Conservation (phyloP, 2,329 filamentous ascomycete species). For the Talaromyces pinophilus region DNA sequence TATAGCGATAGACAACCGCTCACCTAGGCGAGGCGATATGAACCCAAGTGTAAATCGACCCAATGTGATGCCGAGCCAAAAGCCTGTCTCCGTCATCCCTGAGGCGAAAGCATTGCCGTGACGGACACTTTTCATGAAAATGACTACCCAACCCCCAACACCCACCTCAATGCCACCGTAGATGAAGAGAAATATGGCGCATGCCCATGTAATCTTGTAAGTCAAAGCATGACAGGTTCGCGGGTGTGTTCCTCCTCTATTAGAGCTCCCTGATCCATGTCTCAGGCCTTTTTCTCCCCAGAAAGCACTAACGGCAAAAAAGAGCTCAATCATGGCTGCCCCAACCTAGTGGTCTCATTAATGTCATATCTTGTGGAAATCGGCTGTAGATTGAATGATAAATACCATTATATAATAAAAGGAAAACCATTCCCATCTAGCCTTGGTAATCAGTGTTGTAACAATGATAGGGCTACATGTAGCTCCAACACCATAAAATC, state of each 20-base stretch:
- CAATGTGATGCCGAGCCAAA: slow-evolving; percentile 74
- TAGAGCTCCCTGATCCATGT: slow-evolving; percentile 30
- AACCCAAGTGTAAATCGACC: slow-evolving; percentile 70
- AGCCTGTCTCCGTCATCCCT: slow-evolving; percentile 69
- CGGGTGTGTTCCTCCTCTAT: slow-evolving; percentile 17
- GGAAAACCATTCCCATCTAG: slow-evolving; percentile 63
- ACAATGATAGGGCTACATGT: slow-evolving; percentile 70
- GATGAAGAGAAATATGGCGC: slow-evolving; percentile 67
- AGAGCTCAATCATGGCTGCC: slow-evolving; percentile 24
- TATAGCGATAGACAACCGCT: slow-evolving; percentile 48
- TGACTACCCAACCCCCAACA: slow-evolving; percentile 69
- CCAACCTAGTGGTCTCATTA: slow-evolving; percentile 23
- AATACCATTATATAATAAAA: slow-evolving; percentile 74
- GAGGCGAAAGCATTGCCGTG: slow-evolving; percentile 64
- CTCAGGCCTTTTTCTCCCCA: slow-evolving; percentile 26
- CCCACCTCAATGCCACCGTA: slow-evolving; percentile 70
- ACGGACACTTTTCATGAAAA: slow-evolving; percentile 74
- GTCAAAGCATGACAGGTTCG: slow-evolving; percentile 46
- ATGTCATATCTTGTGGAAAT: not conserved
- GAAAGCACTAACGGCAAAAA: slow-evolving; percentile 26
- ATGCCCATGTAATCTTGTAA: slow-evolving; percentile 67
- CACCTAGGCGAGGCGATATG: slow-evolving; percentile 62
- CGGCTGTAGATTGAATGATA: not conserved
- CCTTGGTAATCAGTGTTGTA: slow-evolving; percentile 69
- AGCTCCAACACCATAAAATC: slow-evolving; percentile 68